phyloP scores from a whole-genome alignment of 1,139 yeast species.

The Geotrichum histeridarum region DNA sequence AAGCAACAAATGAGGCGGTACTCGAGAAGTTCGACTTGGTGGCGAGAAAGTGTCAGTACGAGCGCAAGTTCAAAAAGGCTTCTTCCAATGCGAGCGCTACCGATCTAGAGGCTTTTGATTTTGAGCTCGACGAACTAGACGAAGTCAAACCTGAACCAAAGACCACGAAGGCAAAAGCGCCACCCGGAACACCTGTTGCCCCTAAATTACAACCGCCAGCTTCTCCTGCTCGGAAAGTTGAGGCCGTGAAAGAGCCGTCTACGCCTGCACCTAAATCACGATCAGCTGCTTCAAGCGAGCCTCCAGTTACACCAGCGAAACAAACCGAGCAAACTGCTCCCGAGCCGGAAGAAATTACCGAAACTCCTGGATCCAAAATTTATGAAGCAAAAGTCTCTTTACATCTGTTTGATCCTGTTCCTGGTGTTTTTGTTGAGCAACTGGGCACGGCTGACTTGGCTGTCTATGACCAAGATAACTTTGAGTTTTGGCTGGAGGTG shows the following conservation, averaged over 20 bases:
- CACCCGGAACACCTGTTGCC: background rate
- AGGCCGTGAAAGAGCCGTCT: background rate
- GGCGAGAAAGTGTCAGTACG: slow-evolving; percentile 67
- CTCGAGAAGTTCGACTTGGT: slow-evolving; percentile 62
- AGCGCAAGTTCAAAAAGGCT: slow-evolving; percentile 57
- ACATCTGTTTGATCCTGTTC: slow-evolving; percentile 52
- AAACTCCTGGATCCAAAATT: slow-evolving; percentile 6
- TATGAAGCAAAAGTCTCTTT: slow-evolving; percentile 39
- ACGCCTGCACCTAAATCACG: slow-evolving; percentile 1
- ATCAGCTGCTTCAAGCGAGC: background rate
- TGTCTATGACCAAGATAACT: slow-evolving; percentile 48
- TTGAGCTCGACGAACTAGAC: slow-evolving; percentile 31
- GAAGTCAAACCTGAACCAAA: background rate
- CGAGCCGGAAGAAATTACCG: slow-evolving; percentile 15
- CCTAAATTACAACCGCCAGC: background rate
- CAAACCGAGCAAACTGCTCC: slow-evolving; percentile 1
- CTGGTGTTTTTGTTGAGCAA: slow-evolving; percentile 49
- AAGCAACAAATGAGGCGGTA: slow-evolving; percentile 51
- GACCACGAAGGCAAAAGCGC: background rate
- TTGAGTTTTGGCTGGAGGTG: slow-evolving; percentile 52
- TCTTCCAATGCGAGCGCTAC: slow-evolving; percentile 34
- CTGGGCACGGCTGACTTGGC: slow-evolving; percentile 36
- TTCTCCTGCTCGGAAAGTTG: background rate
- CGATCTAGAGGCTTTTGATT: slow-evolving; percentile 55
- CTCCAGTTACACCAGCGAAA: slow-evolving; percentile 8